Conservation (phyloP, 2,329 filamentous ascomycete genomes). For the Hirsutella rhossiliensis region DNA sequence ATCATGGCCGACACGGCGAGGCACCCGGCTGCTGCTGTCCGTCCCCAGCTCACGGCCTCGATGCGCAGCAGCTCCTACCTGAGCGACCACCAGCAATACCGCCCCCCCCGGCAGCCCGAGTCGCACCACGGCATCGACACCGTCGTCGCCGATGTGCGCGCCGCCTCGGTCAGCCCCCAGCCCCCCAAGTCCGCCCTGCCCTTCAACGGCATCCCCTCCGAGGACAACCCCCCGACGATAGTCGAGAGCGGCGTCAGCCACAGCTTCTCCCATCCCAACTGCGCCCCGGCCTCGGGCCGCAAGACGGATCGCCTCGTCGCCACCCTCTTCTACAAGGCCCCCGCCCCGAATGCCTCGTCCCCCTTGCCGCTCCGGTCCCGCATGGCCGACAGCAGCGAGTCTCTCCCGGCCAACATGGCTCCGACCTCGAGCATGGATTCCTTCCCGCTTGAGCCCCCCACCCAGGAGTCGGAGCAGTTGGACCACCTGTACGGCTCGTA, state of each 20-base stretch:
- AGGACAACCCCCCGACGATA: slow-evolving; percentile 45
- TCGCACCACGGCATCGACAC: slow-evolving; percentile 51
- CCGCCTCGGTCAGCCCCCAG: slow-evolving; percentile 15
- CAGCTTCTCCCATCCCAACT: slow-evolving; percentile 51
- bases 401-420: slow-evolving; percentile 40
- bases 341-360: not conserved
- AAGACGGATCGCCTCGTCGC: slow-evolving; percentile 42
- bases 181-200: slow-evolving; percentile 29
- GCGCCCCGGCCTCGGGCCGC: slow-evolving; percentile 37
- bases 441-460: slow-evolving; percentile 48
- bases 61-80: slow-evolving; percentile 52
- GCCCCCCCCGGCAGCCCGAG: slow-evolving; percentile 41
- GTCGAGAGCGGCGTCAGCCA: slow-evolving; percentile 52
- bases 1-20: slow-evolving; percentile 19
- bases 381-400: slow-evolving; percentile 19
- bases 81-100: slow-evolving; percentile 51
- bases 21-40: slow-evolving; percentile 20
- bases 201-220: slow-evolving; percentile 50
- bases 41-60: slow-evolving; percentile 34
- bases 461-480: slow-evolving; percentile 41
- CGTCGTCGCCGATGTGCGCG: slow-evolving; percentile 42
- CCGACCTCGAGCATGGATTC: slow-evolving; percentile 45
- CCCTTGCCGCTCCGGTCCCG: slow-evolving; percentile 14
- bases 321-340: slow-evolving; percentile 50
- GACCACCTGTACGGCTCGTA: slow-evolving; percentile 56